These are phyloP conservation scores for Tephrocybe sp. DNA, from an alignment of 768 basidiomycete genomes.

Conservation along the genomic window DNA sequence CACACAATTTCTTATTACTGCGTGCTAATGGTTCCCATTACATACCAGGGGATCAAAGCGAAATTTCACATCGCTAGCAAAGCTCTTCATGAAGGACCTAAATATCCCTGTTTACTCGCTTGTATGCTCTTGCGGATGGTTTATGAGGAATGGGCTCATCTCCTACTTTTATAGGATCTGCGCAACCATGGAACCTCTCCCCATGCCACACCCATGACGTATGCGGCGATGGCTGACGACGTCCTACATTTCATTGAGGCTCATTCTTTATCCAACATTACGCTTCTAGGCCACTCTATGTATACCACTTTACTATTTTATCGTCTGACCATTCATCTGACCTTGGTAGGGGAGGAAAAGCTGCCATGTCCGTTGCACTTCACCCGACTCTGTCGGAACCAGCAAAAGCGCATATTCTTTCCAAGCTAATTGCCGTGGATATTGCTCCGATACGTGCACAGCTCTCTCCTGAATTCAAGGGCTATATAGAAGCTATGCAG, in stretches of 20 bases:
- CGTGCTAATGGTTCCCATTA: background rate
- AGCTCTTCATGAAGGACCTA: conserved; percentile 59
- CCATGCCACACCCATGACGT: conserved; percentile 67
- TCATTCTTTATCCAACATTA: conserved; percentile 52
- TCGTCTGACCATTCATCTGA: conserved; percentile 2
- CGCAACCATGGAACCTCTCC: conserved; percentile 83
- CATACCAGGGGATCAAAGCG: conserved; percentile 70
- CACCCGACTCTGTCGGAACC: conserved; percentile 34
- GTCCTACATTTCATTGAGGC: conserved; percentile 62
- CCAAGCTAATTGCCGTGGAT: conserved; percentile 69
- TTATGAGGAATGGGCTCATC: background rate
- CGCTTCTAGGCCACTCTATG: conserved; percentile 88
- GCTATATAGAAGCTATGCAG: conserved; percentile 69
- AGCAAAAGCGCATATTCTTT: conserved; percentile 31
- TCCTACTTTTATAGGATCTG: conserved; percentile 38
- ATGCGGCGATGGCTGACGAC: conserved; percentile 72
- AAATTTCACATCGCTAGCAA: conserved; percentile 78
- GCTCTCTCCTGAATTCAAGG: conserved; percentile 57
- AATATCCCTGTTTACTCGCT: conserved; percentile 67
- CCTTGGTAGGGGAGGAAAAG: conserved; percentile 72
- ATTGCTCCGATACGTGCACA: conserved; percentile 61
- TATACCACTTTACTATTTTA: conserved; percentile 30
- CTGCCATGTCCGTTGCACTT: conserved; percentile 65
- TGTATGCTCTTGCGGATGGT: conserved; percentile 24
- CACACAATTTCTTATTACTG: background rate